Base-by-base conservation (phyloP, 352 stramenopile species). In the Phytophthora cactorum region DNA sequence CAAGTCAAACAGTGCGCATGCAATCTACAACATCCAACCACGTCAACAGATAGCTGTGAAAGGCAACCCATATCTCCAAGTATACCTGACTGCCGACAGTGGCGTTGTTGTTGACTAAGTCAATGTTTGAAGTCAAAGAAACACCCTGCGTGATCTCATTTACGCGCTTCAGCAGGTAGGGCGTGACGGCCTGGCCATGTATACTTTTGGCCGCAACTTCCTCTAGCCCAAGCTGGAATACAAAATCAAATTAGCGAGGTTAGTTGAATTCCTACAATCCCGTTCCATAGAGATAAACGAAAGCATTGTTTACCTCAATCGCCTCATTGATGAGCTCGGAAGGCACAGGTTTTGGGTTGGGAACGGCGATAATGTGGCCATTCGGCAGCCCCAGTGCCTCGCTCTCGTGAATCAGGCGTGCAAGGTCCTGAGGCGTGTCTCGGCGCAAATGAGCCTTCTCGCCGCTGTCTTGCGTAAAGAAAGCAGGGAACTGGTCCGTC, bases 31-130 rank as follows among this genome's bases (percentile, higher is more conserved):
- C 22, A 25, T 55, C 10, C n/a, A 72, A 45, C 28, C 34, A 60
- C 11, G 17, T 63, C 34, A 68, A 43, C 39, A 31, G 12, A 22
- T 25, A 51, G 1, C 47, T 54, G 14, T 31, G 5, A 8, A 52
- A 50, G 2, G 28, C 6, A 25, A 41, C 14, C 11, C 29, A 25
- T 22, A 54, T 39, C 15, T 32, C 3, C 29, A 36, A 43, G 39
- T 27, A 44, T 70, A 99, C 97, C 70, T 98, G 84, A 27, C 96
- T 97, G 45, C 97, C 97, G 28, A 99, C 78, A 41, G 77, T 79
- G 11, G 97, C 98, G 77, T 99, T 99, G 75, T 98, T 96, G 68
- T 97, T 95, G 15, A 99, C 96, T 17, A 99, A 79, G 14, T 96
- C 88, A 51, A 99, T 98, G 81, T 99, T 99, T 29, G 96, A 98